Evolutionary conservation across 75 land plant species (phyloP), one percentile per base, ranked within the genome.

Genomic region (Cupressus sempervirens): DNA sequence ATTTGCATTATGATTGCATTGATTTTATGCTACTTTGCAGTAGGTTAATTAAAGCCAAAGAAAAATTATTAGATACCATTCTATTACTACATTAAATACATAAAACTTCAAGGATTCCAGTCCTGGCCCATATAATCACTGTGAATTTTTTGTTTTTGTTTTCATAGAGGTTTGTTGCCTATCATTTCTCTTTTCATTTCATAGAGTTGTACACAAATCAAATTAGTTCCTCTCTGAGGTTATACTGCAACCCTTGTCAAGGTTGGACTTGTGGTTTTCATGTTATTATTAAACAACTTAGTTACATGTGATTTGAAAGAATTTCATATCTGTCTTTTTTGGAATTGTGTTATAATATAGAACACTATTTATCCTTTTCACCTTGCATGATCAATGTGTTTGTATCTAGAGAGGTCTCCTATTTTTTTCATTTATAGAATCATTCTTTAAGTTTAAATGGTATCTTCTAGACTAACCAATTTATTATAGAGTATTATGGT

Each of bases 401-500:
- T 23, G 0, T 43, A 40, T 77, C 20, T 77, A 20, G 36, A 15
- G 23, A 41, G 81, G 7, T 77, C 7, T 43, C 13, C 5, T 77
- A 3, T 41, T 43, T 40, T 77, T 23, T 1, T n/a, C 62, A 82
- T 58, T 87, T 73, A 26, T 26, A 23, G 81, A 18, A 50, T 74
- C 9, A 16, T 41, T 82, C 18, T 74, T 4, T 35, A n/a, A n/a
- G n/a, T n/a, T n/a, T n/a, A 56, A 18, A 70, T 80, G 83, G 54
- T 52, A 26, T 45, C 30, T 79, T 18, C 48, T 85, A 96, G 98
- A 88, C 89, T 84, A 93, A 94, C 34, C 91, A 91, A 46, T 96
- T 96, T 88, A 86, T 96, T 72, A 94, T 96, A 65, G 98, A 96
- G 84, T 96, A 96, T 74, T 96, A 96, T 85, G 98, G 98, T 68